Evolutionary conservation across 169 alveolate genomes (phyloP), one percentile per base, ranked within the genome.

Genomic region (Ichthyophthirius multifiliis): DNA sequence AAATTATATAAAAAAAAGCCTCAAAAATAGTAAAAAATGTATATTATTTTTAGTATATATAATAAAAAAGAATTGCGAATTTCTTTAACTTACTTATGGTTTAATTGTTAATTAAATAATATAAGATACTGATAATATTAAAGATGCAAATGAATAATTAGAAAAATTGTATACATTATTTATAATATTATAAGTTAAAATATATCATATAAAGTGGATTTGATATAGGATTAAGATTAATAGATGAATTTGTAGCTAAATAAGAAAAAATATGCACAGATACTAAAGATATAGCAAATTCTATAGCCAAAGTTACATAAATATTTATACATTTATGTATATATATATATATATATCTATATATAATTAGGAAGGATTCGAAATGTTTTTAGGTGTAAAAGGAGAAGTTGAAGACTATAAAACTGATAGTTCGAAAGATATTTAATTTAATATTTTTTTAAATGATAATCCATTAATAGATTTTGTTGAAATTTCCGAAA

Each of bases 401-500:
- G 84, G 78, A 4, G 84, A 78, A 23, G 73, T 65, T 1, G 71
- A 78, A 65, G 45, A 63, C 4, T 32, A 64, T 1, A 55, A 55
- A 31, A 73, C 84, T 9, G 84, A 78, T 20, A 65, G 67, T 31
- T 73, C 63, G 6, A 78, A 78, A 45, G 39, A 43, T 37, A 63
- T 78, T 35, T 44, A 45, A 15, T 78, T 78, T 37, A 78, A 78
- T 16, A 35, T 78, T 20, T 73, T 43, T 31, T 43, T 78, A 15
- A 32, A 45, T 15, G 84, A 78, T 2, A 78, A 78, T 65, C 84
- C 84, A 7, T 45, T 78, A 18, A 78, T 37, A 31, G 84, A 78
- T 64, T 78, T 78, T 78, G 84, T 78, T 32, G 84, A 78, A 65
- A 31, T 78, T 9, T 78, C 84, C 30, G 84, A 78, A 65, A 65